Evolutionary conservation across 2,329 filamentous ascomycete species (phyloP), one percentile per base, ranked within the genome.

Genomic region (Emergomyces orientalis): DNA sequence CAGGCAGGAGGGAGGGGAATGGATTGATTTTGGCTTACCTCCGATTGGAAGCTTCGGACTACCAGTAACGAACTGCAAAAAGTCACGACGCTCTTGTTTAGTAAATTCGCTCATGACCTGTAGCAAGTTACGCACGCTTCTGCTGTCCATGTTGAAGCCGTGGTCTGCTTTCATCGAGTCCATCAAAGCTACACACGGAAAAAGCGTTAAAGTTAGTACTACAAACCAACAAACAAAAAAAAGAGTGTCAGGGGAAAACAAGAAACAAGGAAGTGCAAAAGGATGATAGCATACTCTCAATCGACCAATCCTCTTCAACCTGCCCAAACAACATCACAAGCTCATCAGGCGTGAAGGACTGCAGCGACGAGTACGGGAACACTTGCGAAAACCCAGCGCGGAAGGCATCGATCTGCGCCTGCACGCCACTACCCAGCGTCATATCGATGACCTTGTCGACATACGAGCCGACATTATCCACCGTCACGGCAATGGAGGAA

Each of bases 151-250:
- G 70, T 97, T 99, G 80, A 90, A 99, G 9, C 94, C 94, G 73
- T 99, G 94, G 70, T 99, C 94, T 34, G 94, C 94, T 79, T 99
- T 99, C 79, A 99, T 93, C 0, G 93, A 97, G 72, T 99, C 94
- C 85, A 95, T 95, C 49, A 99, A 85, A 64, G 94, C 90, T 94
- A 69, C 27, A 54, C 17, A 34, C 14, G 2, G 60, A 64, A 52
- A 56, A 32, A n/a, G n/a, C n/a, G n/a, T n/a, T n/a, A 32, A 68
- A 63, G 69, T 76, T 71, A 77, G 73, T 64, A 63, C 62, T 30
- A 67, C 11, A 8, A 34, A 54, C n/a, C 47, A 9, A 47, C 64
- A 1, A 25, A 39, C 4, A 61, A 32, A n/a, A 4, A 11, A 9
- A 34, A n/a, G n/a, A n/a, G n/a, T n/a, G n/a, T n/a, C n/a, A n/a